Evolutionary conservation across 2,329 filamentous ascomycete genomes (phyloP).

Genomic region (Beauveria asiatica): DNA sequence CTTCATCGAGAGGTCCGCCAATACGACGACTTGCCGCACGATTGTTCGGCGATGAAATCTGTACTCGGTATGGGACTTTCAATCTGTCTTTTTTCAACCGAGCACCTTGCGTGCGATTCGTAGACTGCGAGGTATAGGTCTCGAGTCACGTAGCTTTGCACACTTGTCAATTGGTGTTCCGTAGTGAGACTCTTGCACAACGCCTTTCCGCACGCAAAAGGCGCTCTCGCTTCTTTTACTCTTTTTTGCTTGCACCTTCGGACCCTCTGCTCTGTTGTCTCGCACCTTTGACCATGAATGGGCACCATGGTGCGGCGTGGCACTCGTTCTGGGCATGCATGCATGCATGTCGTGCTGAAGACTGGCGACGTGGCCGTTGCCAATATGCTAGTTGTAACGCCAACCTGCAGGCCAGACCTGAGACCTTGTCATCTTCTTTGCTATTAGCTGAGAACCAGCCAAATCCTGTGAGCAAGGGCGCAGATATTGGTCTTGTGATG

Average conservation of each 20-base stretch:
- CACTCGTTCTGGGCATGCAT: neutral
- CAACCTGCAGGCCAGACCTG: neutral
- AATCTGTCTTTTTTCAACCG: too few relatives aligned
- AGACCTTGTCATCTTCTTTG: neutral
- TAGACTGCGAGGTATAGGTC: neutral
- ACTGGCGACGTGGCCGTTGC: neutral
- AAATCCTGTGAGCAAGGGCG: neutral
- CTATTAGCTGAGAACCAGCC: neutral
- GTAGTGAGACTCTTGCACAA: neutral
- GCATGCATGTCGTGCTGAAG: constrained; percentile 5
- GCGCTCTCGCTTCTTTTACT: neutral
- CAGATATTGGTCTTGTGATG: neutral
- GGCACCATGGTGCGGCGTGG: neutral
- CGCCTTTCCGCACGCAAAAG: neutral
- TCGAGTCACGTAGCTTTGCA: neutral
- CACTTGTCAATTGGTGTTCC: neutral
- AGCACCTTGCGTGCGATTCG: neutral
- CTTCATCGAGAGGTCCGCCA: neutral
- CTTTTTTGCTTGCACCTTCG: neutral
- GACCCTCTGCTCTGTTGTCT: neutral
- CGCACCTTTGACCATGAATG: neutral
- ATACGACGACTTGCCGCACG: neutral
- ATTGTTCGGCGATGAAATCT: neutral
- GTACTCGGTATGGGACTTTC: too few relatives aligned
- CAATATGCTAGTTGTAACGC: neutral